Evolutionary conservation across 2,329 filamentous ascomycete species (phyloP), one percentile per base, ranked within the genome.

Genomic region (Fusarium albidum): DNA sequence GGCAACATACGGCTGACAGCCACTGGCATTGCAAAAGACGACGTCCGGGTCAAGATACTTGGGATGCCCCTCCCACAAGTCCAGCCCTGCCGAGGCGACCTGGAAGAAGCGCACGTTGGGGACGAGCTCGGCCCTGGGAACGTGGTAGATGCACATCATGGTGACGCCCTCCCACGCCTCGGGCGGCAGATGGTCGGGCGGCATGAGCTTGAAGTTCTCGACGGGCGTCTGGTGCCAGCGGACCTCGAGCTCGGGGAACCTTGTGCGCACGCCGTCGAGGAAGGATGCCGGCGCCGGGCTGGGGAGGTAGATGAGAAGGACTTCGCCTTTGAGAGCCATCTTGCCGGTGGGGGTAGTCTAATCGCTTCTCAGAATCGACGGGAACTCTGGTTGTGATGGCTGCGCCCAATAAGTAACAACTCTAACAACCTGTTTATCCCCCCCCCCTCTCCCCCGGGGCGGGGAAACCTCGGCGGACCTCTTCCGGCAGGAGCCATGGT

Each of bases 21-120:
- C 77, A 47, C 75, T 79, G 0, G 70, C 68, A 9, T 73, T 76
- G 63, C 73, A 74, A 40, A 80, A 77, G 1, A 67, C 48, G 4
- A 78, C 68, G 3, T 70, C 52, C 1, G 67, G 64, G 27, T 76
- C 68, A 40, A 65, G 50, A 57, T 73, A 79, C 18, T 64, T 54
- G 9, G 63, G 63, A 43, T 76, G 69, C 0, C 62, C 60, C 5
- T 71, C 50, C 75, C 78, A 80, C 31, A 61, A 61, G 54, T 81
- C 77, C 1, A 73, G 73, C 2, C 79, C 79, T 2, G 79, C 75
- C 1, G 74, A 77, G 0, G 69, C 63, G 21, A 78, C 57, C 66
- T 82, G 79, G n/a, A 81, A 72, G 51, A 73, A 78, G 38, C 76
- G 71, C 18, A 80, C 66, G 3, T 71, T 66, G 9, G 66, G 60